Evolutionary conservation across 768 basidiomycete species (phyloP).

Genomic region (Pleurotus tuoliensis): DNA sequence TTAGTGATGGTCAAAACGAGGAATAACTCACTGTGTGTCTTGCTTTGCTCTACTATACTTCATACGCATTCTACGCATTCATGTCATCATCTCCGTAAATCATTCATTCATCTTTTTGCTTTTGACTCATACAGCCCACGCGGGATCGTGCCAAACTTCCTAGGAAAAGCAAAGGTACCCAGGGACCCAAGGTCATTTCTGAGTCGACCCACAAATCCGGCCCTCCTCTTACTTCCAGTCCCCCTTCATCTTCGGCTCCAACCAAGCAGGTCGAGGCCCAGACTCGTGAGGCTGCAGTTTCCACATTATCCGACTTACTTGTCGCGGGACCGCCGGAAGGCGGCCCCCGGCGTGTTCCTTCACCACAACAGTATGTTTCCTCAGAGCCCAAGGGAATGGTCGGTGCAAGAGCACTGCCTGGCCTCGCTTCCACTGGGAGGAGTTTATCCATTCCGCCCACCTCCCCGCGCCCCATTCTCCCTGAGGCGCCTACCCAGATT

Average conservation of each 20-base stretch:
- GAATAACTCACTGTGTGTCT: conserved; percentile 42
- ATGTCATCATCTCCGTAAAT: conserved; percentile 22
- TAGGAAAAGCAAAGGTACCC: conserved; percentile 37
- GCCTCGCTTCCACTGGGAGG: conserved; percentile 21
- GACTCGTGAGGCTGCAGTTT: neutral
- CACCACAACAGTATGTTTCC: neutral
- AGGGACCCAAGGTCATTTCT: neutral
- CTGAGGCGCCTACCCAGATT: neutral
- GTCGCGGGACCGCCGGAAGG: neutral
- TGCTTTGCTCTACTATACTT: conserved; percentile 21
- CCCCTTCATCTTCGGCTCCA: neutral
- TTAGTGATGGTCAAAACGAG: conserved; percentile 50
- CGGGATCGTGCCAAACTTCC: conserved; percentile 71
- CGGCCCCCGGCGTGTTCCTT: neutral
- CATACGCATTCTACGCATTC: conserved; percentile 26
- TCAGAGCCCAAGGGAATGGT: conserved; percentile 22
- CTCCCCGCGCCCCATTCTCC: neutral
- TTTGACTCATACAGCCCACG: conserved; percentile 52
- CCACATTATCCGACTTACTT: neutral
- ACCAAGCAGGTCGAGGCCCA: neutral
- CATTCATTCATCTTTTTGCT: conserved; percentile 19
- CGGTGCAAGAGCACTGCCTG: conserved; percentile 41
- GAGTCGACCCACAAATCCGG: neutral
- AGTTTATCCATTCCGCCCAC: neutral
- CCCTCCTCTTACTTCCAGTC: neutral